Evolutionary conservation across 768 basidiomycete genomes (phyloP).

Genomic region (Lactifluus piperatus): DNA sequence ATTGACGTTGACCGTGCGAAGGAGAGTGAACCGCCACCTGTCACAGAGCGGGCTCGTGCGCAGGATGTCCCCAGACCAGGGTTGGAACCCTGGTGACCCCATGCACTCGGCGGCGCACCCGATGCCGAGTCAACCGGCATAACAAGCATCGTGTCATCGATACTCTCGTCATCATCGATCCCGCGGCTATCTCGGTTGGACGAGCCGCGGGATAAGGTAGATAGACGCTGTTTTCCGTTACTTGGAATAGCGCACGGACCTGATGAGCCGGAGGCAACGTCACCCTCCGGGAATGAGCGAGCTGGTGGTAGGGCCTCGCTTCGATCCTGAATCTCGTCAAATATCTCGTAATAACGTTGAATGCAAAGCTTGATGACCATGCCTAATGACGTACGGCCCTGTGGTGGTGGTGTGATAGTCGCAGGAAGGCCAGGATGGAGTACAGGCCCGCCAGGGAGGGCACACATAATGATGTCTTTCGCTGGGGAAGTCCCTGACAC

Average conservation of each 20-base stretch:
- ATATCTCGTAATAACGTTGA: slow-evolving; percentile 75
- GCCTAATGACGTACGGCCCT: slow-evolving; percentile 59
- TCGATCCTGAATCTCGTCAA: slow-evolving; percentile 71
- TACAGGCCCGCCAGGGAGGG: slow-evolving; percentile 43
- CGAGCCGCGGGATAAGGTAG: slow-evolving; percentile 12
- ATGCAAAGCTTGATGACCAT: slow-evolving; percentile 69
- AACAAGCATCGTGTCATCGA: slow-evolving; percentile 67
- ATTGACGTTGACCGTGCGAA: slow-evolving; percentile 33
- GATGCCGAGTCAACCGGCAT: slow-evolving; percentile 53
- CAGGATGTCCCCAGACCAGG: slow-evolving; percentile 27
- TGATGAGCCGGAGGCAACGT: slow-evolving; percentile 5
- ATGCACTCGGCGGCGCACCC: slow-evolving; percentile 32
- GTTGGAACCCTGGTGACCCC: slow-evolving; percentile 22
- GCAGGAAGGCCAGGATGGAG: slow-evolving; percentile 27
- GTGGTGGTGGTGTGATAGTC: slow-evolving; percentile 23
- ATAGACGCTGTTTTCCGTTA: slow-evolving; percentile 15
- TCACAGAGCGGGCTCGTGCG: slow-evolving; percentile 35
- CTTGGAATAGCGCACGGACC: slow-evolving; percentile 6
- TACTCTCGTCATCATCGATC: slow-evolving; percentile 58
- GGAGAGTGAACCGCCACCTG: slow-evolving; percentile 18
- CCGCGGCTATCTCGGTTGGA: slow-evolving; percentile 26
- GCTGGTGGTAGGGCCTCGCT: slow-evolving; percentile 43
- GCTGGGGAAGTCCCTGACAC: slow-evolving; percentile 59
- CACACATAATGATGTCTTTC: slow-evolving; percentile 68
- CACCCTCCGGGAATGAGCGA: slow-evolving; percentile 14